phyloP scores from a whole-genome alignment of 345 rosid species.

The Hibiscus tridactylites region DNA sequence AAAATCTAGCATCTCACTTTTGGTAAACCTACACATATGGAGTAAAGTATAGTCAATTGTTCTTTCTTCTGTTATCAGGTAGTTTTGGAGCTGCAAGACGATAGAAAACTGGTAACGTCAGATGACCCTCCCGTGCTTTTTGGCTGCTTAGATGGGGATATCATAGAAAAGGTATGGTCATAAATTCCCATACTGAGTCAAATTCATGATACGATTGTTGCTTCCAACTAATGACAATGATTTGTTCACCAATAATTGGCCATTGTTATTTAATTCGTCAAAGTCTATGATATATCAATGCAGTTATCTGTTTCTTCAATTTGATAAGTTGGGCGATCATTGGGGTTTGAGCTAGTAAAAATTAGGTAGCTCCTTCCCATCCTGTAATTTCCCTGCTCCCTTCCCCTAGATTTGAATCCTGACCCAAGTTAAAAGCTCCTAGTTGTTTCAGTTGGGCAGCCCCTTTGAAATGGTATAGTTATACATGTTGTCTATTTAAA shows the following conservation, averaged over 20 bases:
- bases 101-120: constrained; percentile 70
- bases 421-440: not conserved
- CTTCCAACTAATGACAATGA: constrained; percentile 3
- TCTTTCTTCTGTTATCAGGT: constrained; percentile 34
- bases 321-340: not conserved
- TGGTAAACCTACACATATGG: not conserved
- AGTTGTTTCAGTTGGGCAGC: not conserved
- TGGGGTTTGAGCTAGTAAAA: not conserved
- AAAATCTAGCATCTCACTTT: not conserved
- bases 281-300: not conserved
- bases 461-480: not conserved
- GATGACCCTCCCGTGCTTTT: constrained; percentile 79
- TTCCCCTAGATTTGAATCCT: not conserved
- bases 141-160: constrained; percentile 54
- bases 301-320: not conserved
- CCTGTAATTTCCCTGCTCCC: not conserved
- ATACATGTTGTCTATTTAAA: not conserved
- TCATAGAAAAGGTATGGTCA: constrained; percentile 50
- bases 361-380: not conserved
- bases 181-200: not conserved
- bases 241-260: not conserved
- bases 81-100: constrained; percentile 81
- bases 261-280: constrained; percentile 3
- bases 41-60: not conserved
- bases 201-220: not conserved